Conservation (phyloP, 2,329 filamentous ascomycete species). For the Penicillium oxalicum region DNA sequence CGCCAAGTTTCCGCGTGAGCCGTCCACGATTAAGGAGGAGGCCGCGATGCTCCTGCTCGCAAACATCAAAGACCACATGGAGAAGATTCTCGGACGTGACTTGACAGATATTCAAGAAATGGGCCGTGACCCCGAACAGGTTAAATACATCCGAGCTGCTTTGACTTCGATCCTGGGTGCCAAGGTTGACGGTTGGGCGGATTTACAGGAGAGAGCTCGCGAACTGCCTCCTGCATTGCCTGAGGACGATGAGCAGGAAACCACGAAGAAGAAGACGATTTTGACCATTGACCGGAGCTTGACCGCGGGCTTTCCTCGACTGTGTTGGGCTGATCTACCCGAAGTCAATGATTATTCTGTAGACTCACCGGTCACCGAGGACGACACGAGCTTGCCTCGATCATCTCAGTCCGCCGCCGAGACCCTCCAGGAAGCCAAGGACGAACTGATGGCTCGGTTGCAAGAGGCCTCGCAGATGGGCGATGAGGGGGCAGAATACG, state of each 20-base stretch:
- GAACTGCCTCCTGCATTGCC: conserved; percentile 32
- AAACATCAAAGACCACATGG: conserved; percentile 46
- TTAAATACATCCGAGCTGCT: conserved; percentile 41
- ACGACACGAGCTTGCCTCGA: conserved; percentile 43
- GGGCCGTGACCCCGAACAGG: conserved; percentile 41
- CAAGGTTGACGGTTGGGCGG: conserved; percentile 42
- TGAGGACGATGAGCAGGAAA: conserved; percentile 21
- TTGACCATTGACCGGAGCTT: conserved; percentile 38
- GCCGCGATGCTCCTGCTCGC: conserved; percentile 43
- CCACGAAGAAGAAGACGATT: conserved; percentile 37
- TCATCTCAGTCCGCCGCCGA: conserved; percentile 45
- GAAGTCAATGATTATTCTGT: conserved; percentile 39
- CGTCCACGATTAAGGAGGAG: conserved; percentile 42
- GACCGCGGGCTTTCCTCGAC: conserved; percentile 36
- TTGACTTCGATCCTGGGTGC: conserved; percentile 40
- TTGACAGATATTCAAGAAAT: conserved; percentile 42
- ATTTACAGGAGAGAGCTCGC: conserved; percentile 36
- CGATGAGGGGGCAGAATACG: conserved; percentile 39
- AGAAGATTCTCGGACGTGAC: conserved; percentile 40
- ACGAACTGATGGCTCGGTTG: conserved; percentile 46
- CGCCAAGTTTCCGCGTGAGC: conserved; percentile 40
- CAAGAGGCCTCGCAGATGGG: conserved; percentile 41
- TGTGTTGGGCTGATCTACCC: conserved; percentile 41
- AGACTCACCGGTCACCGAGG: conserved; percentile 38
- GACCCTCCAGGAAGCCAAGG: conserved; percentile 47